These are phyloP conservation scores for Neofusicoccum ribis DNA, from an alignment of 2,329 filamentous ascomycete species.

Conservation along the genomic window DNA sequence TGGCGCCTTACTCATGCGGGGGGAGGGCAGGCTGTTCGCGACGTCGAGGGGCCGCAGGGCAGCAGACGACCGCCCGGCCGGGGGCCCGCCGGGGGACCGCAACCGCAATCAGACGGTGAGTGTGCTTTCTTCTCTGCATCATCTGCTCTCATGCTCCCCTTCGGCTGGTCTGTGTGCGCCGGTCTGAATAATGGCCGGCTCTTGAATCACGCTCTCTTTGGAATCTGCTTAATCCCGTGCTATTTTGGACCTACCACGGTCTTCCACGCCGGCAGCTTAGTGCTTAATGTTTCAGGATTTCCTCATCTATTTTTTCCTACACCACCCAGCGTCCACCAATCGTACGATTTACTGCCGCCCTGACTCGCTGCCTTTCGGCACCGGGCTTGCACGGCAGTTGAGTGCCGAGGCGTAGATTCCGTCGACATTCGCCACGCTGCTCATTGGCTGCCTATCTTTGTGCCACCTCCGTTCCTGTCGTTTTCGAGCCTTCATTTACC, in stretches of 20 bases:
- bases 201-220: background rate
- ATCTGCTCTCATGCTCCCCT: constrained; percentile 3
- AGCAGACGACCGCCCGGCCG: background rate
- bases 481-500: constrained; percentile 5
- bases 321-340: background rate
- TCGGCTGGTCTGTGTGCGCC: background rate
- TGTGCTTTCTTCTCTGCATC: background rate
- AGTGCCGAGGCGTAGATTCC: background rate
- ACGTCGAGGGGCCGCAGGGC: background rate
- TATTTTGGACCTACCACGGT: background rate
- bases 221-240: constrained; percentile 3
- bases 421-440: background rate
- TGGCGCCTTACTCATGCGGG: constrained; percentile 3
- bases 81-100: background rate
- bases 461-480: background rate
- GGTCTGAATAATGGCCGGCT: background rate
- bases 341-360: background rate
- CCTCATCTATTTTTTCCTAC: constrained; percentile 4
- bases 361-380: constrained; percentile 5
- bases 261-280: background rate
- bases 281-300: background rate
- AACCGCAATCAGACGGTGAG: constrained; percentile 5
- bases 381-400: constrained; percentile 1
- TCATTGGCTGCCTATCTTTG: background rate
- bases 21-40: constrained; percentile 2